A percentile compares a stretch with the other conserved stretches of the same genome.
These are phyloP conservation scores for Solanum pinnatisectum DNA, from an alignment of 257 asterid species.

Conservation along the genomic window DNA sequence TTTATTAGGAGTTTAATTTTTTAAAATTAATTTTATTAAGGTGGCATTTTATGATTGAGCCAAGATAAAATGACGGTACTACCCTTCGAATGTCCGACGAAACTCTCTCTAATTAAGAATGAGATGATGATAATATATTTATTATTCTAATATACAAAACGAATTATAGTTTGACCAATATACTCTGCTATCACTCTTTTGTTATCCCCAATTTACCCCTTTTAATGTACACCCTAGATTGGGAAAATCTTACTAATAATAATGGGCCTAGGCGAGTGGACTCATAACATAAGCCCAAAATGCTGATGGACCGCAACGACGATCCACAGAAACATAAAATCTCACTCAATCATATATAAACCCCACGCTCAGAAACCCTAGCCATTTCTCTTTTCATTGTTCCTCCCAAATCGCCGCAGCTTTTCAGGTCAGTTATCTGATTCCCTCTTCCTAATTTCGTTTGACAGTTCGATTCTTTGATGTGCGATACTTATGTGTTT, in stretches of 20 bases:
- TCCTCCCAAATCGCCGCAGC: not conserved
- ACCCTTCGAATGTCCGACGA: no score
- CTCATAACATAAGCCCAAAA: not conserved
- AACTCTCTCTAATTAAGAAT: no score
- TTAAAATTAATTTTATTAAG: no score
- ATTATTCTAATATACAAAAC: not conserved
- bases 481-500: not conserved
- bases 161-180: not conserved
- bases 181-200: fast-evolving
- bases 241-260: not conserved
- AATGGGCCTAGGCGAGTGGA: not conserved
- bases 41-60: no score
- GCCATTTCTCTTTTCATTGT: not conserved
- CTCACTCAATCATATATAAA: not conserved
- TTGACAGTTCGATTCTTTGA: not conserved
- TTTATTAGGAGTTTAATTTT: no score
- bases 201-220: not conserved
- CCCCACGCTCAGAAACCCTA: not conserved
- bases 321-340: not conserved
- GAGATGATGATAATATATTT: not conserved
- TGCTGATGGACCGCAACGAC: not conserved
- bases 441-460: not conserved
- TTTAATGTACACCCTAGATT: fast-evolving
- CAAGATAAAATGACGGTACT: no score
- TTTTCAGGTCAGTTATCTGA: not conserved